A percentile compares a stretch with the other conserved stretches of the same genome.
These are phyloP conservation scores for Termitomyces sp. DNA, from an alignment of 768 basidiomycete genomes.

Conservation along the genomic window DNA sequence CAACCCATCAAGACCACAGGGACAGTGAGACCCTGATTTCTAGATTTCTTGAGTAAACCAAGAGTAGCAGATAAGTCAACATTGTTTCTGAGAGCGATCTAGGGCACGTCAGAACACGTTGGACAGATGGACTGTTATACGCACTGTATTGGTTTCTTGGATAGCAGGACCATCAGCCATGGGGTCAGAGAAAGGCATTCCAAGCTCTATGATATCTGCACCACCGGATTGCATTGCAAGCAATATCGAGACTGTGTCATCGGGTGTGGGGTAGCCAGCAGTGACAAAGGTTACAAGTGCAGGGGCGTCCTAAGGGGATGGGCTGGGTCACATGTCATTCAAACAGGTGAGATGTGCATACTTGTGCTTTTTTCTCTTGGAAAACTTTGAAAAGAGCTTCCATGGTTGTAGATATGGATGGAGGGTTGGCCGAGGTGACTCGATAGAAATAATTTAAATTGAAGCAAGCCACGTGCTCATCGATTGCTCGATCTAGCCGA, in stretches of 20 bases:
- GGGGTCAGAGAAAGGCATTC: slow-evolving; percentile 94
- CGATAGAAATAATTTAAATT: slow-evolving; percentile 12
- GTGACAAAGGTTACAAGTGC: slow-evolving; percentile 89
- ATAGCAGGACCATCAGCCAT: slow-evolving; percentile 94
- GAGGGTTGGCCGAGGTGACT: slow-evolving; percentile 14
- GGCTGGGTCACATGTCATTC: neutral
- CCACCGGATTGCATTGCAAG: slow-evolving; percentile 93
- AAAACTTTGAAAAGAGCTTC: slow-evolving; percentile 71
- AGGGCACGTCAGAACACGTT: slow-evolving; percentile 9
- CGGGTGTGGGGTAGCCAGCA: slow-evolving; percentile 79
- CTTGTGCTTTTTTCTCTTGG: slow-evolving; percentile 57
- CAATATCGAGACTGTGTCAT: slow-evolving; percentile 83
- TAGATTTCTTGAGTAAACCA: slow-evolving; percentile 70
- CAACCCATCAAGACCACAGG: slow-evolving; percentile 95
- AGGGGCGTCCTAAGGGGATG: slow-evolving; percentile 41
- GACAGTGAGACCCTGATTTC: slow-evolving; percentile 73
- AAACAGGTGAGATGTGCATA: slow-evolving; percentile 16
- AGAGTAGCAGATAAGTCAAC: slow-evolving; percentile 78
- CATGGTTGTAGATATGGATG: slow-evolving; percentile 38
- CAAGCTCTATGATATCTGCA: slow-evolving; percentile 92
- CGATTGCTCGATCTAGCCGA: neutral
- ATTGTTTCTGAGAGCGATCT: slow-evolving; percentile 84
- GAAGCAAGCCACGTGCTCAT: slow-evolving; percentile 22
- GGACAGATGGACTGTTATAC: slow-evolving; percentile 20
- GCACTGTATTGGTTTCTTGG: slow-evolving; percentile 89